Evolutionary conservation across 805 yeast species (phyloP), one percentile per base, ranked within the genome.

Genomic region (Pichia manshurica): DNA sequence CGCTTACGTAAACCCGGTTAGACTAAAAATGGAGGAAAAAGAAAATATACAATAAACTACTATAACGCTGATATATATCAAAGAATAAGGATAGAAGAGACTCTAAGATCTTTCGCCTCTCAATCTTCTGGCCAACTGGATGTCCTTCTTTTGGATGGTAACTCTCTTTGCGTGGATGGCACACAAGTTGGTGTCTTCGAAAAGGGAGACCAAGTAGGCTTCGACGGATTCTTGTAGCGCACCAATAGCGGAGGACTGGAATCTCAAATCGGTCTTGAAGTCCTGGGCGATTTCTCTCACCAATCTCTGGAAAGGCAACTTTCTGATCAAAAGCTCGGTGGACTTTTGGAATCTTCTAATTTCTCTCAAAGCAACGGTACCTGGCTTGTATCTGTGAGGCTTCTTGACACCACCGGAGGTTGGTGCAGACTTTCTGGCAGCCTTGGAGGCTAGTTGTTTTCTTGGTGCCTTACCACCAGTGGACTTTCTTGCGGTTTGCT

Each of bases 101-200:
- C 53, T 53, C 66, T 81, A 86, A 59, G 91, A 79, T 83, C 93
- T 84, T 77, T 86, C 95, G 73, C 97, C 98, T 76, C 97, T 84
- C 70, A 91, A 82, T 78, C 98, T 86, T 78, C 97, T 86, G 60
- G 98, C 99, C 68, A 91, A 79, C 69, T 90, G 96, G 70, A 91
- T 87, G 72, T 91, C 99, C 77, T 90, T 90, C 87, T 89, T 91
- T 80, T 88, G 96, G 66, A 91, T 88, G 57, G 99, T 91, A 61
- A 91, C 98, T 75, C 99, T 85, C 83, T 93, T 91, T 64, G 98
- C 99, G 73, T 91, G 99, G 60, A 89, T 87, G 56, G 98, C 97
- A 77, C 97, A 93, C 77, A 91, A 80, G 78, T 90, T 91, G 57
- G 98, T 93, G 73, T 93, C 98, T 78, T 91, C 98, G 61, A 91